phyloP scores from a whole-genome alignment of 768 basidiomycete species.

The Melanogaster broomeanus region DNA sequence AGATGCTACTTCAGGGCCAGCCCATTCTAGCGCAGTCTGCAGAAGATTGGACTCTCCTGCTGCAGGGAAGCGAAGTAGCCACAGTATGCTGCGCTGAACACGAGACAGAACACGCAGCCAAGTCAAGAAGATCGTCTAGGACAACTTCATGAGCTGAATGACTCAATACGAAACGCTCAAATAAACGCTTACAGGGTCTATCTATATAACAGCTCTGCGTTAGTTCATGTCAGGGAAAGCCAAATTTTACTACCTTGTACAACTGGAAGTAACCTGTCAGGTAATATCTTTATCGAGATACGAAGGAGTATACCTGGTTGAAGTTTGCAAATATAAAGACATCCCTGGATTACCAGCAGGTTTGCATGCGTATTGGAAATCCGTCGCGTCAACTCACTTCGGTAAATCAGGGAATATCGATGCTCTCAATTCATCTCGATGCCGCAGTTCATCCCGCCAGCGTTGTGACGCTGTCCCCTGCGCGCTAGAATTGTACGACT shows the following conservation, averaged over 20 bases:
- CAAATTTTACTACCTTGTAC: conserved; percentile 40
- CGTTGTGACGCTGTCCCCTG: conserved; percentile 17
- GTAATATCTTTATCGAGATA: background rate
- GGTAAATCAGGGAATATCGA: conserved; percentile 46
- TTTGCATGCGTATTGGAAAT: background rate
- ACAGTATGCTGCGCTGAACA: conserved; percentile 50
- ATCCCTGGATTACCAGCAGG: conserved; percentile 30
- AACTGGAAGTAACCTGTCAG: conserved; percentile 30
- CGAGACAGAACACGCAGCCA: conserved; percentile 48
- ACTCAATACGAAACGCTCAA: background rate
- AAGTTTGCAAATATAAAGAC: conserved; percentile 53
- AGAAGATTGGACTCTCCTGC: conserved; percentile 47
- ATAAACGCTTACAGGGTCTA: conserved; percentile 36
- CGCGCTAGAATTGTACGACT: conserved; percentile 32
- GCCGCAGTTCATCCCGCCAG: conserved; percentile 43
- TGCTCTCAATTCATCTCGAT: conserved; percentile 38
- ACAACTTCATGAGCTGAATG: conserved; percentile 4
- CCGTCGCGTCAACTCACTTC: conserved; percentile 29
- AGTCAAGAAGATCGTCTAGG: conserved; percentile 43
- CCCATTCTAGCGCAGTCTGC: conserved; percentile 45
- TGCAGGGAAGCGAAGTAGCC: conserved; percentile 52
- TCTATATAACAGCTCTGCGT: conserved; percentile 11
- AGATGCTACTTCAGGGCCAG: conserved; percentile 44
- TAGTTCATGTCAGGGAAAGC: background rate
- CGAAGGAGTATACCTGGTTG: conserved; percentile 43